phyloP scores from a whole-genome alignment of 129 eudicot genomes.

The Helianthus annuus region DNA sequence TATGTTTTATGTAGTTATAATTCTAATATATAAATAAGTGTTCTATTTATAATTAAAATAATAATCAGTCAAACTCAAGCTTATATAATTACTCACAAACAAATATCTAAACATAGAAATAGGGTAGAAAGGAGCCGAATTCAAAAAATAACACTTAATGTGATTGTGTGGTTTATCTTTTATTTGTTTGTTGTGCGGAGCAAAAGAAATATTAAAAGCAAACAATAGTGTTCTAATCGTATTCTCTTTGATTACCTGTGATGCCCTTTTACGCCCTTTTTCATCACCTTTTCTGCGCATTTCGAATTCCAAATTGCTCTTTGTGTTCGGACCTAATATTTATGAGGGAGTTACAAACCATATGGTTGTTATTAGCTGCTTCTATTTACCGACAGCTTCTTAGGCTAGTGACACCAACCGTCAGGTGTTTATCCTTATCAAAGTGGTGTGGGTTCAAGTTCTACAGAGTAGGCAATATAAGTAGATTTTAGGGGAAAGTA shows the following conservation, averaged over 20 bases:
- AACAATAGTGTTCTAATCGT: background rate
- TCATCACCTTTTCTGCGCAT: slow-evolving; percentile 5
- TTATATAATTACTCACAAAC: background rate
- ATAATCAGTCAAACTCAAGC: too few species aligned
- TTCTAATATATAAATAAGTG: too few species aligned
- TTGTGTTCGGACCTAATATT: slow-evolving; percentile 28
- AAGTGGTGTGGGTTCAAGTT: too few species aligned
- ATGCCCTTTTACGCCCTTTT: slow-evolving; percentile 21
- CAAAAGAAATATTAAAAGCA: background rate
- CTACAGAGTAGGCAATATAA: too few species aligned
- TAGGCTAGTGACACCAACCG: too few species aligned
- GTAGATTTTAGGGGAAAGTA: too few species aligned
- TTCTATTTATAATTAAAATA: too few species aligned
- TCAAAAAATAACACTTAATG: background rate
- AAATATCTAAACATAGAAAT: background rate
- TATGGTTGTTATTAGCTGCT: slow-evolving; percentile 15
- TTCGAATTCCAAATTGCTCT: slow-evolving; percentile 31
- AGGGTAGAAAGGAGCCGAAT: background rate
- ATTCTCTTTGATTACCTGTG: slow-evolving; percentile 22
- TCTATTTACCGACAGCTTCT: background rate
- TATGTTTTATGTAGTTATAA: too few species aligned
- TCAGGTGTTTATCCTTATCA: too few species aligned
- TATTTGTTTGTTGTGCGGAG: slow-evolving; percentile 1
- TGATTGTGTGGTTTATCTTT: background rate
- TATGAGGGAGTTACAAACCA: slow-evolving; percentile 14